Percentiles rank a stretch among this genome's conserved stretches.
phyloP scores from a whole-genome alignment of 2,329 filamentous ascomycete species.

The Coniochaeta ligniaria region DNA sequence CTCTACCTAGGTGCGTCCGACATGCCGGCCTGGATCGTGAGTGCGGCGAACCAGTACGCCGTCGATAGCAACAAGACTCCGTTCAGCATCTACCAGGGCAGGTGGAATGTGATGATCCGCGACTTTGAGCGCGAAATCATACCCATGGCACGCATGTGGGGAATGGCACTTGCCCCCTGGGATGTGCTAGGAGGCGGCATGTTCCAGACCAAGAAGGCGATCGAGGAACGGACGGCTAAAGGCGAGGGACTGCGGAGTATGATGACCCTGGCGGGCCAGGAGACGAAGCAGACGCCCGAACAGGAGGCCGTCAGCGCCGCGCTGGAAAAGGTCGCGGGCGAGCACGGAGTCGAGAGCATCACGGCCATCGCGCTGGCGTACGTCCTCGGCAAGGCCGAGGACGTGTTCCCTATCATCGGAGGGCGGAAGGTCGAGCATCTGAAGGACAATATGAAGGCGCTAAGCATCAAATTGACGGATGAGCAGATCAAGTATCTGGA shows the following conservation, averaged over 20 bases:
- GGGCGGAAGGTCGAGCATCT: constrained; percentile 45
- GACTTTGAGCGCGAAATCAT: constrained; percentile 19
- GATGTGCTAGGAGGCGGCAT: constrained; percentile 47
- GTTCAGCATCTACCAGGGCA: constrained; percentile 64
- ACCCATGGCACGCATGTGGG: constrained; percentile 31
- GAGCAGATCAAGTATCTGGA: constrained; percentile 51
- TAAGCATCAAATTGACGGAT: constrained; percentile 39
- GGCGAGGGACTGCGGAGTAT: constrained; percentile 31
- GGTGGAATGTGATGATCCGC: constrained; percentile 41
- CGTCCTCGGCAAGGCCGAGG: constrained; percentile 39
- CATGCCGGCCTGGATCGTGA: constrained; percentile 62
- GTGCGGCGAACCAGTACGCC: constrained; percentile 33
- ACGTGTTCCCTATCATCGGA: constrained; percentile 48
- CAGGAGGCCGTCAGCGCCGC: constrained; percentile 46
- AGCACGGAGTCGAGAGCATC: constrained; percentile 46
- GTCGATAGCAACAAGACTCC: constrained; percentile 61
- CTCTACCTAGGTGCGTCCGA: constrained; percentile 37
- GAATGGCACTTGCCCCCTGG: constrained; percentile 52
- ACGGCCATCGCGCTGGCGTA: constrained; percentile 52
- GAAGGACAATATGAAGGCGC: constrained; percentile 46
- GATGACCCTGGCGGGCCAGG: constrained; percentile 1
- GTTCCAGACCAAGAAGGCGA: constrained; percentile 32
- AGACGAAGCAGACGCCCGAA: constrained; percentile 32
- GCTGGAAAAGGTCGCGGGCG: constrained; percentile 51
- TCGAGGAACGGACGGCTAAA: constrained; percentile 19